phyloP scores from a whole-genome alignment of 768 basidiomycete species.

The Hygrocybe punicea region DNA sequence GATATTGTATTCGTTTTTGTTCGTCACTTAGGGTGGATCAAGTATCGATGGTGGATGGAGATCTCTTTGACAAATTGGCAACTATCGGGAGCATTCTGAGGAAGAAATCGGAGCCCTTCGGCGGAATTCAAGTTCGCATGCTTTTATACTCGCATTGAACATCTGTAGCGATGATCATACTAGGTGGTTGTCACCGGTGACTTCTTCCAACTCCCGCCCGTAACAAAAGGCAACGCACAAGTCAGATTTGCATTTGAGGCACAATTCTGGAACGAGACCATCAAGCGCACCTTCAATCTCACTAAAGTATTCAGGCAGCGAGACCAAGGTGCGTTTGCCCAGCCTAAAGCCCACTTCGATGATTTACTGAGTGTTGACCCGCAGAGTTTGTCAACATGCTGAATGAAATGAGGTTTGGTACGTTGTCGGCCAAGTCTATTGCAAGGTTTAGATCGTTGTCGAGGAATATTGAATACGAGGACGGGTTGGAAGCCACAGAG shows the following conservation, averaged over 20 bases:
- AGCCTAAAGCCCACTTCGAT: constrained; percentile 1
- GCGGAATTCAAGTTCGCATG: constrained; percentile 78
- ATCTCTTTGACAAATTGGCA: constrained; percentile 87
- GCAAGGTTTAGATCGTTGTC: constrained; percentile 66
- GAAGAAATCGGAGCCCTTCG: constrained; percentile 70
- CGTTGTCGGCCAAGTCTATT: constrained; percentile 61
- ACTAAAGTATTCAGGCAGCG: constrained; percentile 94
- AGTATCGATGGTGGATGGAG: constrained; percentile 99
- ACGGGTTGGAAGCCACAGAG: constrained; percentile 87
- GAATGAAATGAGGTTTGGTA: constrained; percentile 96
- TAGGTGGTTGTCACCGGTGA: constrained; percentile 93
- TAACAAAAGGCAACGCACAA: constrained; percentile 53
- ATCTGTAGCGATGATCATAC: background rate
- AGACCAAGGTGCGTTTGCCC: constrained; percentile 64
- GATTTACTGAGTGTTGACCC: constrained; percentile 2
- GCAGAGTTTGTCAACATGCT: constrained; percentile 92
- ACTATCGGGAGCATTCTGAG: constrained; percentile 63
- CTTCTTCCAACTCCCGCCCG: constrained; percentile 97
- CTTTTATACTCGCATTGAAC: background rate
- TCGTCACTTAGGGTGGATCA: background rate
- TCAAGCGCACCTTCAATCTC: constrained; percentile 84
- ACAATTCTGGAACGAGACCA: constrained; percentile 63
- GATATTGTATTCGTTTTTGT: background rate
- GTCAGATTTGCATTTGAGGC: constrained; percentile 95
- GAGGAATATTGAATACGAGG: constrained; percentile 67